A percentile compares a stretch with the other conserved stretches of the same genome.
These are phyloP conservation scores for Kernera saxatilis DNA, from an alignment of 345 rosid species.

Conservation along the genomic window DNA sequence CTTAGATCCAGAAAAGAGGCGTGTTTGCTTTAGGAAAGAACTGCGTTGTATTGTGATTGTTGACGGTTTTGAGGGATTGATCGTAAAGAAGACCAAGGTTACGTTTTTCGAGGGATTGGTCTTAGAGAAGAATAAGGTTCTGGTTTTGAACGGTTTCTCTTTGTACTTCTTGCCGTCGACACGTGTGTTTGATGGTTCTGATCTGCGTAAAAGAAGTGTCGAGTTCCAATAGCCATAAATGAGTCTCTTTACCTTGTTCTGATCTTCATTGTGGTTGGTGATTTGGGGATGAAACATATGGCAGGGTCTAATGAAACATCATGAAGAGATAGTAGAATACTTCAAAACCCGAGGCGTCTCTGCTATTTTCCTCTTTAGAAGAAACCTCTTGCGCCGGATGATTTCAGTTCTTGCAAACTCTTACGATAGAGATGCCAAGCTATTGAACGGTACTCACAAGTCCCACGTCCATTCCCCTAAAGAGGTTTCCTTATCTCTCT, in stretches of 20 bases:
- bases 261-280: constrained; percentile 4
- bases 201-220: background rate
- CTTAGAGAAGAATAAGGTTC: background rate
- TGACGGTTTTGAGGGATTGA: background rate
- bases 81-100: background rate
- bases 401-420: constrained; percentile 93
- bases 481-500: constrained; percentile 47
- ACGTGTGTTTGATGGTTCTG: background rate
- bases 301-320: constrained; percentile 90
- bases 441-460: constrained; percentile 89
- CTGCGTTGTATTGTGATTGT: background rate
- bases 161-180: background rate
- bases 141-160: background rate
- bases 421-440: constrained; percentile 75
- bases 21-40: background rate
- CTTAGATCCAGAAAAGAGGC: background rate
- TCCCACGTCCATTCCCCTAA: constrained; percentile 89
- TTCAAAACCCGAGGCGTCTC: constrained; percentile 81
- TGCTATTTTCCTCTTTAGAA: constrained; percentile 80
- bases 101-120: no score
- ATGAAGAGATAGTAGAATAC: constrained; percentile 76
- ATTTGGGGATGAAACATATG: constrained; percentile 8
- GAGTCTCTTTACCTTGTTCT: background rate
- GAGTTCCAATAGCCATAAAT: background rate
- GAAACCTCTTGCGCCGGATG: constrained; percentile 87